phyloP scores from a whole-genome alignment of 257 asterid genomes.

The Apocynum venetum region DNA sequence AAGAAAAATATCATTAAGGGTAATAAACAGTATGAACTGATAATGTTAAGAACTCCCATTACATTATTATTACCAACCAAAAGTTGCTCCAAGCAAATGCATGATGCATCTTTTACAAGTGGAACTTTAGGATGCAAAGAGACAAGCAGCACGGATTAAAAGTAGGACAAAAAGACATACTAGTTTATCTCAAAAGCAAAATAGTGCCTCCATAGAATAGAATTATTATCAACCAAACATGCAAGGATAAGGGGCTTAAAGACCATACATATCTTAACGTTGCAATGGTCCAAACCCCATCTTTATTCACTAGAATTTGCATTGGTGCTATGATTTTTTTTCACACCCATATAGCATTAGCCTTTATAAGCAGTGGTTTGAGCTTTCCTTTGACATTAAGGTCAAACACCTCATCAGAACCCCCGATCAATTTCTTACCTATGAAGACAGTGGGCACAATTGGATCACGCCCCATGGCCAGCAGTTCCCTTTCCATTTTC shows the following conservation, averaged over 20 bases:
- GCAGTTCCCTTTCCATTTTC: constrained; percentile 28
- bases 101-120: background rate
- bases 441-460: constrained; percentile 34
- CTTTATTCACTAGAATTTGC: background rate
- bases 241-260: background rate
- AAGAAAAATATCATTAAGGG: background rate
- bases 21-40: background rate
- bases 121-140: background rate
- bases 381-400: constrained; percentile 28
- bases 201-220: background rate
- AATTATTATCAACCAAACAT: background rate
- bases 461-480: constrained; percentile 17
- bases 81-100: background rate
- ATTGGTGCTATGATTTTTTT: background rate
- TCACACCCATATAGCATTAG: constrained; percentile 36
- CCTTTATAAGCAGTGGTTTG: constrained; percentile 25
- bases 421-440: constrained; percentile 28
- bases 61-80: background rate
- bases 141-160: background rate
- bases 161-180: background rate
- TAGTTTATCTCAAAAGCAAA: background rate
- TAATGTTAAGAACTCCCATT: background rate
- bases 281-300: background rate
- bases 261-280: background rate
- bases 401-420: constrained; percentile 29